Evolutionary conservation across 116 monocot genomes (phyloP).

Genomic region (Trichopus zeylanicus): DNA sequence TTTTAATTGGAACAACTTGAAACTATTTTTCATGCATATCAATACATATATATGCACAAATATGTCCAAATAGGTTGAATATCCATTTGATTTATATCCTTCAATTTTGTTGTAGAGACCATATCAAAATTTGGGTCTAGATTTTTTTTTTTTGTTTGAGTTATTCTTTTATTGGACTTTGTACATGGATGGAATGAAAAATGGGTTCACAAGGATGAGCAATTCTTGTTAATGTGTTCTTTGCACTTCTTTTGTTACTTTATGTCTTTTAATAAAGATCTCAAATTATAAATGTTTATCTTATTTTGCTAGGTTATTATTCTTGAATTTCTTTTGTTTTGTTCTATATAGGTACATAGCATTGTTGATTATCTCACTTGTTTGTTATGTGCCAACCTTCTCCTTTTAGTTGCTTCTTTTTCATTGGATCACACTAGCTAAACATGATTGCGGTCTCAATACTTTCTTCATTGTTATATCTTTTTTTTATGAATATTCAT

Average conservation of each 20-base stretch:
- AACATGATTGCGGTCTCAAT: constrained; percentile 91
- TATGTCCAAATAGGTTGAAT: not conserved
- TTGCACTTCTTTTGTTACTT: not conserved
- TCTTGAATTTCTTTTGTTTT: too few species aligned
- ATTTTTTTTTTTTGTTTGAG: constrained; percentile 87
- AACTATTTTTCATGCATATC: too few species aligned
- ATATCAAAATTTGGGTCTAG: constrained; percentile 88
- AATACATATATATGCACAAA: too few species aligned
- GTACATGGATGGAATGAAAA: constrained; percentile 93
- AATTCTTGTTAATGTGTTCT: constrained; percentile 42
- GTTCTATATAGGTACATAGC: constrained; percentile 69
- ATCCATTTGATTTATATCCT: not conserved
- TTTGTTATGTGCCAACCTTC: constrained; percentile 84
- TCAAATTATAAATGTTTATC: not conserved
- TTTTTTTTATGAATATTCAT: too few species aligned
- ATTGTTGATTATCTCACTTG: constrained; percentile 72
- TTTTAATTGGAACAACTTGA: too few species aligned
- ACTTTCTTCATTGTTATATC: constrained; percentile 83
- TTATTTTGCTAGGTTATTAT: not conserved
- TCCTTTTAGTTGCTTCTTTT: constrained; percentile 81
- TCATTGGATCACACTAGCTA: constrained; percentile 91
- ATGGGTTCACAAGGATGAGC: constrained; percentile 86
- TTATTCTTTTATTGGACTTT: constrained; percentile 87
- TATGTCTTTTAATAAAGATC: not conserved
- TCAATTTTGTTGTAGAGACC: constrained; percentile 32